Base-by-base conservation (phyloP, 1,284 basidiomycete genomes). In the Anthracocystis panici-leucophaei region DNA sequence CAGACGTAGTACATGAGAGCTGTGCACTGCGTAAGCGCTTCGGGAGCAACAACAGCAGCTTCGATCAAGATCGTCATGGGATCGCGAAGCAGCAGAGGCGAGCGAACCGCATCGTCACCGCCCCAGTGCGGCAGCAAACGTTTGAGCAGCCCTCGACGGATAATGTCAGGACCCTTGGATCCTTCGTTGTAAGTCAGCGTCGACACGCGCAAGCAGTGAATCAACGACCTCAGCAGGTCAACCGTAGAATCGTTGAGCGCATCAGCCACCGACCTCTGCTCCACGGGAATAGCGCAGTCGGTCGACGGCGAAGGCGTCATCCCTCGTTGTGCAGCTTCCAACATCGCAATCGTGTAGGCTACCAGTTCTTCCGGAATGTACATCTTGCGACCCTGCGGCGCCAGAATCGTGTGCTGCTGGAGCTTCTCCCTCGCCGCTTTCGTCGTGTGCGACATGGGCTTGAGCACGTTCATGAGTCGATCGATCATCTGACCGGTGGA, bases 111-210 rank as follows among this genome's bases (percentile, higher is more conserved):
- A 12, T 79, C 80, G 60, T 85, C 82, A 8, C 69, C 70, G 9
- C 80, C 79, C 83, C 83, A 85, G 51, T 85, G 83, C 12, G 83
- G 83, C 31, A 84, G 64, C 16, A 85, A 68, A 3, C 83, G 77
- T 66, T 83, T 84, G 10, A 84, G 70, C 27, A 85, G 57, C 14
- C 82, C 82, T 8, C 82, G 79, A n/a, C 80, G 79, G 33, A 84
- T 76, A 42, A 68, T 68, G 53, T 71, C 72, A 3, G 72, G 64
- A 0, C 75, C 75, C 20, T 65, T 65, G 14, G 62, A 64, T 4
- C 59, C 65, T 18, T 68, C 75, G 51, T 67, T 57, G 50, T 72
- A 73, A 23, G 75, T 67, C 33, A 75, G 45, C 4, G 79, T 77
- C 16, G 78, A 60, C n/a, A 68, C 49, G 8, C 75, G 60, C 25